These are phyloP conservation scores for Rhodotorula diobovata DNA, from an alignment of 768 basidiomycete genomes.

Conservation along the genomic window DNA sequence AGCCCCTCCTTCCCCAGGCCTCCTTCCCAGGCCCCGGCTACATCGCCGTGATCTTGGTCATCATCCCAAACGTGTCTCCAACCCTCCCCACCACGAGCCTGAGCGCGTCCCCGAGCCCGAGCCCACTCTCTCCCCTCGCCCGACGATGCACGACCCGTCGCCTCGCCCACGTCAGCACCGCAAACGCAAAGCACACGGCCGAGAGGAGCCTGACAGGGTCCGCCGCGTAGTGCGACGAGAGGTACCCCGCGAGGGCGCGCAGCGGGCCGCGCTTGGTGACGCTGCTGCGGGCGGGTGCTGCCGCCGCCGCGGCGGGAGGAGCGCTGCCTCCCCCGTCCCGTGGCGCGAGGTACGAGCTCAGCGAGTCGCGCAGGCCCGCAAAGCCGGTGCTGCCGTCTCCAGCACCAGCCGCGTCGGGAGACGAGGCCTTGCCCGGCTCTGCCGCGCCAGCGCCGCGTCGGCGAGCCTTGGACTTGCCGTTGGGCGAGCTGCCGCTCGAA, in stretches of 20 bases:
- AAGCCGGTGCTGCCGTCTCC: not conserved
- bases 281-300: not conserved
- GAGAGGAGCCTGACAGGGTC: conserved; percentile 26
- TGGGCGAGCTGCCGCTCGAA: conserved; percentile 3
- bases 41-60: conserved; percentile 28
- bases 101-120: conserved; percentile 1
- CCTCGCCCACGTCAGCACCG: conserved; percentile 18
- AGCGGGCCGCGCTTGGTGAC: not conserved
- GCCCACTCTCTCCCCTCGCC: conserved; percentile 1
- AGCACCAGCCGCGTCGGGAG: not conserved
- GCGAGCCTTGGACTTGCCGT: conserved; percentile 7
- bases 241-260: not conserved
- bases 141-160: conserved; percentile 2
- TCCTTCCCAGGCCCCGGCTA: not conserved
- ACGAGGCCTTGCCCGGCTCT: not conserved
- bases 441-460: not conserved
- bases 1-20: not conserved
- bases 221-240: conserved; percentile 17
- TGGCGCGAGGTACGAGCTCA: conserved; percentile 13
- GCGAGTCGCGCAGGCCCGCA: conserved; percentile 8
- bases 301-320: not conserved
- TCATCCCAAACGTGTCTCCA: conserved; percentile 27
- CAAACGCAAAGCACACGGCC: conserved; percentile 14
- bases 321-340: not conserved
- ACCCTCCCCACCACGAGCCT: conserved; percentile 7